Evolutionary conservation across 2,329 filamentous ascomycete genomes (phyloP), one percentile per base, ranked within the genome.

Genomic region (Fusarium chlamydosporum): DNA sequence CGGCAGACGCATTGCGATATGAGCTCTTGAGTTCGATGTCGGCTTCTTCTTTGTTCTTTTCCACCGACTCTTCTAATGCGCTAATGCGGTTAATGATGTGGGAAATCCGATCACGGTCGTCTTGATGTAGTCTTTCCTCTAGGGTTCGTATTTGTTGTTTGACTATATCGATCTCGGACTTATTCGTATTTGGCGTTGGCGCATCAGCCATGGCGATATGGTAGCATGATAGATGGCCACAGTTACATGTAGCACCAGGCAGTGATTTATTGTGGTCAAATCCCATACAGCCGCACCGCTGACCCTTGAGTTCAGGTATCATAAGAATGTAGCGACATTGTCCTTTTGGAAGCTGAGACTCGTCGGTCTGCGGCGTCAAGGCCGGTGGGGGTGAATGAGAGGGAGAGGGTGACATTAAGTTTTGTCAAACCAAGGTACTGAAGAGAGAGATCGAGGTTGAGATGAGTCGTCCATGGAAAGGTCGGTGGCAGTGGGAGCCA

Each of bases 251-350:
- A 54, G 85, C 84, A 37, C 86, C 83, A 2, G 86, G 86, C 12
- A 85, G 78, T n/a, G 79, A 74, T 51, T 79, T 81, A 75, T 87
- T 88, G 59, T 85, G 81, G 6, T 83, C 83, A 75, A 89, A 89
- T 62, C 83, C 81, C 64, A 86, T 84, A 70, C 87, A 89, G 43
- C 83, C 86, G 75, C 87, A 89, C 42, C 87, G 84, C 60, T 86
- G 82, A 52, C 86, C 86, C 69, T 84, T 86, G 74, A 87, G 80
- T 71, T 86, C 85, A 7, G 86, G 85, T 56, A 85, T 80, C 29
- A 86, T 79, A 31, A 89, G 76, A 65, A 89, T 88, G 71, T 86
- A 89, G 62, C 86, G 85, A 69, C 87, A 89, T 70, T 87, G 85
- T 33, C 87, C 87, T 68, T 83, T 81, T 15, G 87, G 87, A 23